Evolutionary conservation across 2,329 filamentous ascomycete species (phyloP), one percentile per base, ranked within the genome.

Genomic region (Tothia fuscella): DNA sequence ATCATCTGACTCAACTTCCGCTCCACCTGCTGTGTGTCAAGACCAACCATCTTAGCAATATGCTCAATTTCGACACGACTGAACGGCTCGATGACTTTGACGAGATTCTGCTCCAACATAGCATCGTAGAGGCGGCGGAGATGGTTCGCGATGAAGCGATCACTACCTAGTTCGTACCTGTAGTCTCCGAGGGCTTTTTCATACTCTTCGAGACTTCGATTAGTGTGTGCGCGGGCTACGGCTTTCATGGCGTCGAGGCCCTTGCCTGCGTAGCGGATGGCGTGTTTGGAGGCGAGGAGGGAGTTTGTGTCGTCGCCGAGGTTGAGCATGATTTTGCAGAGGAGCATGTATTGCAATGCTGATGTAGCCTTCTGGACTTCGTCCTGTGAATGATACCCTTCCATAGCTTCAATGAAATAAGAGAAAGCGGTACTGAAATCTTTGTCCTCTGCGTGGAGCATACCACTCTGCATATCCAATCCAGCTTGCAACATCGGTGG

Each of bases 241-340:
- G 93, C 88, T 70, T 98, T 98, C 91, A 98, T 98, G 45, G 91
- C 91, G 64, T 98, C 91, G 49, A 98, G 78, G 58, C 86, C 91
- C 66, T 89, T 86, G 53, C 89, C 87, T 24, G 88, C 88, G 59
- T 98, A 96, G 65, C 93, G 91, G 58, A 93, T 78, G 29, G 93
- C 91, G 63, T 95, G 88, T 74, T 98, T 98, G 42, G 86, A 93
- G 22, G 82, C 78, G 78, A 98, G 86, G 51, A 98, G 76, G 57
- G 82, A 78, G 66, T 89, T 93, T 61, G 98, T 89, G 62, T 98
- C 93, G 68, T 96, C 88, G 50, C 79, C 86, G 30, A 93, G 73
- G 66, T 98, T 98, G 53, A 98, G 74, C 93, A 98, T 98, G 63
- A 98, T 91, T 71, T 98, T 98, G 78, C 91, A 96, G 26, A 98